Base-by-base conservation (phyloP, 768 basidiomycete species). In the Pulveroboletus sp. region DNA sequence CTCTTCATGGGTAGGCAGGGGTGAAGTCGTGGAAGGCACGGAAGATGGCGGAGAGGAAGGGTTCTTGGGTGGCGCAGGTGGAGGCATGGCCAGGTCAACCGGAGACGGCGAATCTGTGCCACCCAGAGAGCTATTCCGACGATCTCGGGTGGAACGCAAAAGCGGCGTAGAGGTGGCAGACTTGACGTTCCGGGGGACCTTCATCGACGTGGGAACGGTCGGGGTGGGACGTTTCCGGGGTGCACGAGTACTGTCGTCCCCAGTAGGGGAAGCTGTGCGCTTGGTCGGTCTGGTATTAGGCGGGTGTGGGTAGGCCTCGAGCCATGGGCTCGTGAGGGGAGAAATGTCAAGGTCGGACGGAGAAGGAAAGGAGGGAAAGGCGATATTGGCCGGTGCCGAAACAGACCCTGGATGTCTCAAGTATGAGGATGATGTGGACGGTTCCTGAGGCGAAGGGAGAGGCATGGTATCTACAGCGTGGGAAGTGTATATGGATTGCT, bases 81-180 rank as follows among this genome's bases (percentile, higher is more conserved):
- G 92, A 1, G 90, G 90, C 91, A 94, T 93, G 9, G 82, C 77
- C 17, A 89, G 68, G 69, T 95, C 93, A 1, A 95, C 90, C 2
- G 93, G 92, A 6, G 88, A 90, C 1, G 93, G 91, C 0, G 86
- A 82, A 58, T 88, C 85, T 10, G 60, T 68, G 39, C 74, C 73
- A 28, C 67, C 71, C 37, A 70, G 62, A 27, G 65, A 68, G 61
- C 75, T 76, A 33, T 72, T 72, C 51, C 72, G 72, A 30, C 75
- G 65, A 5, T 67, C 61, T 15, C 73, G 69, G n/a, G 71, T 68
- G 3, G 76, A 75, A 35, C 75, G 71, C 44, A 84, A 61, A 24
- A 81, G 62, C 1, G 83, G 82, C 4, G 83, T 84, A 18, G 81
- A 83, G 39, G 70, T 79, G 5, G 81, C 78, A 1, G 82, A 83